phyloP scores from a whole-genome alignment of 805 yeast species.

The Candida michaelii region DNA sequence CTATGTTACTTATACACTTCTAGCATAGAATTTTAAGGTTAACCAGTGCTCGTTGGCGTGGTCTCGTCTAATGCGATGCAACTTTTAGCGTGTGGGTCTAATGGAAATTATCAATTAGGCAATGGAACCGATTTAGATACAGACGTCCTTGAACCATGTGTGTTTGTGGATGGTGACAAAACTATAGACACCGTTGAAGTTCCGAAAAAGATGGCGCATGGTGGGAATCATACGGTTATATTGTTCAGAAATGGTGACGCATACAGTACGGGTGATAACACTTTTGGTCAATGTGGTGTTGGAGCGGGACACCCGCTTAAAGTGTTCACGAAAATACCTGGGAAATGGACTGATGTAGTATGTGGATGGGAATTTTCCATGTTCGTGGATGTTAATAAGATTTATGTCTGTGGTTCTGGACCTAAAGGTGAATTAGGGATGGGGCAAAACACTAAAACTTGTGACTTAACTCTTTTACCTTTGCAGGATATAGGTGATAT shows the following conservation, averaged over 20 bases:
- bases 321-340: conserved; percentile 12
- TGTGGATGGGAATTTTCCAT: conserved; percentile 84
- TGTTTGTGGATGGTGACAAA: conserved; percentile 14
- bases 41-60: too few species aligned
- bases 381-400: conserved; percentile 38
- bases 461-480: not conserved
- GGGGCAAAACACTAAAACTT: conserved; percentile 19
- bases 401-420: conserved; percentile 64
- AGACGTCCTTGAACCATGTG: conserved; percentile 17
- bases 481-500: not conserved
- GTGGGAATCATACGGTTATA: conserved; percentile 84
- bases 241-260: conserved; percentile 53
- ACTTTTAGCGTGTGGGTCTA: conserved; percentile 73
- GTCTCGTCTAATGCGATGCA: conserved; percentile 8
- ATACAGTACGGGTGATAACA: conserved; percentile 60
- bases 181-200: conserved; percentile 9
- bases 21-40: too few species aligned
- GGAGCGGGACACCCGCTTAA: not conserved
- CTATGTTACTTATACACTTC: too few species aligned
- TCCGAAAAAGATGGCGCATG: conserved; percentile 54
- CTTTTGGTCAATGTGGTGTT: conserved; percentile 53
- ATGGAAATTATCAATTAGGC: conserved; percentile 79
- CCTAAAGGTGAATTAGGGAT: conserved; percentile 73
- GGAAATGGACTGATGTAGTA: conserved; percentile 46
- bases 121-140: conserved; percentile 49